A percentile compares a stretch with the other conserved stretches of the same genome.
phyloP scores from a whole-genome alignment of 2,329 filamentous ascomycete genomes.

The Penicillium sp. region DNA sequence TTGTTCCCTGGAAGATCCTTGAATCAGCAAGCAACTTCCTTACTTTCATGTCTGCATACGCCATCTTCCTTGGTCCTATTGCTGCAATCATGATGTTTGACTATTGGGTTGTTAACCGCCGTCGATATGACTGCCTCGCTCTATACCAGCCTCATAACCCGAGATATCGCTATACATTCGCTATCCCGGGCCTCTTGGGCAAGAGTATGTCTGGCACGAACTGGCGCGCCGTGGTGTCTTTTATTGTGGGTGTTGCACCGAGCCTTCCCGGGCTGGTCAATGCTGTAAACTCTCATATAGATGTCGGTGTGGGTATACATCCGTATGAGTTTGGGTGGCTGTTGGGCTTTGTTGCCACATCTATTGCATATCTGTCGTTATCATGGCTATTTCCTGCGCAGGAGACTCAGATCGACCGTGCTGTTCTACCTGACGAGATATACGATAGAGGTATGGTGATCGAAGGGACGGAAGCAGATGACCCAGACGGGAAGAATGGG shows the following conservation, averaged over 20 bases:
- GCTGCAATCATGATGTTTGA: slow-evolving; percentile 60
- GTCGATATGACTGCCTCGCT: slow-evolving; percentile 51
- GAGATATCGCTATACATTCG: slow-evolving; percentile 52
- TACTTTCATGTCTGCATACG: slow-evolving; percentile 65
- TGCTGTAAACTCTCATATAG: slow-evolving; percentile 37
- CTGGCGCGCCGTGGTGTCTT: slow-evolving; percentile 58
- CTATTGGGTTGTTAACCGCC: slow-evolving; percentile 56
- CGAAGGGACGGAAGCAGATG: slow-evolving; percentile 19
- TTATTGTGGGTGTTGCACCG: slow-evolving; percentile 57
- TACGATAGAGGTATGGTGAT: slow-evolving; percentile 24
- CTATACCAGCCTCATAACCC: slow-evolving; percentile 48
- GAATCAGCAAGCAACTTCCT: slow-evolving; percentile 57
- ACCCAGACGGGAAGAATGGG: slow-evolving; percentile 9
- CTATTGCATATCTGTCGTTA: slow-evolving; percentile 55
- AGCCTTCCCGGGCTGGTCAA: slow-evolving; percentile 56
- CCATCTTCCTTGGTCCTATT: slow-evolving; percentile 64
- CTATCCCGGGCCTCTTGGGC: slow-evolving; percentile 2
- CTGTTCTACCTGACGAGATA: slow-evolving; percentile 39
- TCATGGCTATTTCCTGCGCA: slow-evolving; percentile 49
- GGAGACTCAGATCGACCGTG: slow-evolving; percentile 48
- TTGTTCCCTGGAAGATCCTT: slow-evolving; percentile 66
- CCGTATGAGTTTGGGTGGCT: slow-evolving; percentile 67
- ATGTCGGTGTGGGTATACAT: slow-evolving; percentile 49
- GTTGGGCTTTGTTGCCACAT: slow-evolving; percentile 57
- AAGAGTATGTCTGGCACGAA: slow-evolving; percentile 49